phyloP scores from a whole-genome alignment of 192 early-diverging fungal species.

The Umbelopsis isabellina region DNA sequence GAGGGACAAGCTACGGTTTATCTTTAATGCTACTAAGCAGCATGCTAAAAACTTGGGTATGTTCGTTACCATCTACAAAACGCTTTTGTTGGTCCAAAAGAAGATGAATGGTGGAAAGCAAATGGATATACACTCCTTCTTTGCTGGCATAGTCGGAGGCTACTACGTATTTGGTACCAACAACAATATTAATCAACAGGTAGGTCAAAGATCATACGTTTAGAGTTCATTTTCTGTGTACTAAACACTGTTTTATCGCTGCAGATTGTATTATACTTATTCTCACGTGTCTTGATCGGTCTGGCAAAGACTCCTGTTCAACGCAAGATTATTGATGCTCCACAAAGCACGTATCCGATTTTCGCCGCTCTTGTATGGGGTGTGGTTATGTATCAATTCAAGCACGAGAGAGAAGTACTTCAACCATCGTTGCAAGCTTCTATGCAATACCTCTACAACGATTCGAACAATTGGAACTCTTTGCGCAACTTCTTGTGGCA shows the following conservation, averaged over 20 bases:
- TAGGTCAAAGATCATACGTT: slow-evolving; percentile 33
- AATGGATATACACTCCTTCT: slow-evolving; percentile 76
- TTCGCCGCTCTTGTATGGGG: slow-evolving; percentile 97
- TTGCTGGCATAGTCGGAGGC: slow-evolving; percentile 90
- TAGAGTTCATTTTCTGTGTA: neutral
- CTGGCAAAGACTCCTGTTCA: slow-evolving; percentile 82
- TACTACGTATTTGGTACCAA: slow-evolving; percentile 95
- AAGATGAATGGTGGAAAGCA: slow-evolving; percentile 77
- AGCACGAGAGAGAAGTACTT: slow-evolving; percentile 82
- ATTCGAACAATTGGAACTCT: slow-evolving; percentile 80
- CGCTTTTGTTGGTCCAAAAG: slow-evolving; percentile 78
- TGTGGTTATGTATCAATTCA: slow-evolving; percentile 94
- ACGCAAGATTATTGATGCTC: slow-evolving; percentile 69
- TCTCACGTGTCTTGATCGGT: slow-evolving; percentile 89
- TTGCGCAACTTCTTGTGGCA: slow-evolving; percentile 81
- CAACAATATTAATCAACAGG: slow-evolving; percentile 95
- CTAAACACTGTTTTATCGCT: neutral
- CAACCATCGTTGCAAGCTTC: slow-evolving; percentile 91
- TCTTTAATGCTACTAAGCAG: slow-evolving; percentile 85
- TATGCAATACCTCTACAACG: slow-evolving; percentile 95
- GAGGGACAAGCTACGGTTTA: slow-evolving; percentile 73
- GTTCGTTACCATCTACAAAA: slow-evolving; percentile 96
- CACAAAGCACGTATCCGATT: slow-evolving; percentile 79
- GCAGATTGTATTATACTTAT: slow-evolving; percentile 92
- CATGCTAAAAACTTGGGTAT: slow-evolving; percentile 88